Conservation (phyloP, 179 eudicot genomes). For the Kewa caespitosa region DNA sequence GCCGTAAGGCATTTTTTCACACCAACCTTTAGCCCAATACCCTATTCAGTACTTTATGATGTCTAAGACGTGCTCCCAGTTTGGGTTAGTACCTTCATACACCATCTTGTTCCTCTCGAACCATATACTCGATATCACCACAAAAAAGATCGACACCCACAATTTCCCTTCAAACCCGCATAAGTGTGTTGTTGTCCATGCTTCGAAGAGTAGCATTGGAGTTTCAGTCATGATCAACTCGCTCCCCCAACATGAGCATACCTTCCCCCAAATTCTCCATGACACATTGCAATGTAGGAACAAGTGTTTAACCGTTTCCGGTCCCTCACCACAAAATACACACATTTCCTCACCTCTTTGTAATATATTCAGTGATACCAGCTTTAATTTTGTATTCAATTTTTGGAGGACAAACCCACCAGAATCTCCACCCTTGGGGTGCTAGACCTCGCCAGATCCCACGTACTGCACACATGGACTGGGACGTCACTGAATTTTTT, state of each 20-base stretch:
- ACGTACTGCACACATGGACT: too few relatives aligned
- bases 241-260: not conserved
- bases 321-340: not conserved
- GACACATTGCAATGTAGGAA: not conserved
- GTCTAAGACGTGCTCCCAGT: not conserved
- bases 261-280: not conserved
- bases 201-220: not conserved
- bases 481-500: too few relatives aligned
- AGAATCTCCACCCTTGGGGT: too few relatives aligned
- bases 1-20: not conserved
- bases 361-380: too few relatives aligned
- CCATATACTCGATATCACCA: not conserved
- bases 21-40: not conserved
- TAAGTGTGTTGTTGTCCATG: not conserved
- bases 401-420: too few relatives aligned
- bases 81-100: not conserved
- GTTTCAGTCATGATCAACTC: not conserved
- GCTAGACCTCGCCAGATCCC: too few relatives aligned
- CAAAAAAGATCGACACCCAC: not conserved
- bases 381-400: too few relatives aligned
- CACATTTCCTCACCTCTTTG: not conserved
- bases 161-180: not conserved
- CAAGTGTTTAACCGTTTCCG: not conserved
- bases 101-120: not conserved
- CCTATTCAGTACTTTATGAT: not conserved